These are phyloP conservation scores for Vigna trinervia DNA, from an alignment of 306 rosid genomes.

Conservation along the genomic window DNA sequence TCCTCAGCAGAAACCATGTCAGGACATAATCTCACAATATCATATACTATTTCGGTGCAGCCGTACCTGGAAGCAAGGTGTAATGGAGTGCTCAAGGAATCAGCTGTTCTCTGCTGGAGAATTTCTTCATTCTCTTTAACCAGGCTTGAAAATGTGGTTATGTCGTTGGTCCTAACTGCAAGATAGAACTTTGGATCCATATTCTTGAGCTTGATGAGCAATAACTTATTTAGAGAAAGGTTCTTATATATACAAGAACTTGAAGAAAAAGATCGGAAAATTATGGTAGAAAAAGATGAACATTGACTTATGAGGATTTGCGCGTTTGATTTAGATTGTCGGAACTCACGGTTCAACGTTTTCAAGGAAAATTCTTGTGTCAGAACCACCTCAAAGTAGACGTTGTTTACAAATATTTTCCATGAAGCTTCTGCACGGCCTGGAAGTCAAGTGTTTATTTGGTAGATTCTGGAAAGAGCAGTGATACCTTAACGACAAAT, in stretches of 20 bases:
- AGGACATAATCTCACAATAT: slow-evolving; percentile 59
- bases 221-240: neutral
- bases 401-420: neutral
- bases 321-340: neutral
- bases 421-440: slow-evolving; percentile 34
- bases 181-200: slow-evolving; percentile 63
- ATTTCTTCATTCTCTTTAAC: slow-evolving; percentile 52
- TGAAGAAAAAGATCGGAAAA: slow-evolving; percentile 29
- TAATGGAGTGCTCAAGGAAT: slow-evolving; percentile 58
- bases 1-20: slow-evolving; percentile 66
- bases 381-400: neutral
- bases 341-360: neutral
- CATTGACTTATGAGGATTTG: slow-evolving; percentile 8
- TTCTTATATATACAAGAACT: slow-evolving; percentile 23
- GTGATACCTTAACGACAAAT: too few relatives aligned
- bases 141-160: slow-evolving; percentile 44
- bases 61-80: slow-evolving; percentile 73
- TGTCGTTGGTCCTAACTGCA: slow-evolving; percentile 55
- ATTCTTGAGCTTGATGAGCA: slow-evolving; percentile 4
- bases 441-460: neutral
- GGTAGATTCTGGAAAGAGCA: too few relatives aligned
- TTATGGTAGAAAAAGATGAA: neutral
- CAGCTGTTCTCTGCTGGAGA: slow-evolving; percentile 56
- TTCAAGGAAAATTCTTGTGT: slow-evolving; percentile 41
- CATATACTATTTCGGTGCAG: slow-evolving; percentile 53